Evolutionary conservation across 2,329 filamentous ascomycete genomes (phyloP).

Genomic region (Lanzia echinophila): DNA sequence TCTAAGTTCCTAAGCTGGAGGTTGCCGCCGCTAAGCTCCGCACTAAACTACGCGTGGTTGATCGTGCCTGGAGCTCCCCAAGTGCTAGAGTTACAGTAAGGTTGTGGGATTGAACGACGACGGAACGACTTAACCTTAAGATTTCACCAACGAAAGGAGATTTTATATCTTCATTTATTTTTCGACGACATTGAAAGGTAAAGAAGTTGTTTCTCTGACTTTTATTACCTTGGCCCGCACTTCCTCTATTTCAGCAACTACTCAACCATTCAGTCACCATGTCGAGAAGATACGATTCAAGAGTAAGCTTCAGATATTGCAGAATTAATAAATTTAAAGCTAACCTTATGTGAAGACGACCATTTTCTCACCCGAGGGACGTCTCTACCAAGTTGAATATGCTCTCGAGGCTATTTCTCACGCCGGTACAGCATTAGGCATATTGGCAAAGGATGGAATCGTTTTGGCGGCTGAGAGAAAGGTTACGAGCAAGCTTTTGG

Average conservation of each 20-base stretch:
- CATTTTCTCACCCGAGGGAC: constrained; percentile 98
- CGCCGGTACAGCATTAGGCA: constrained; percentile 92
- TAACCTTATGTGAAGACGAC: constrained; percentile 61
- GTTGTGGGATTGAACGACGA: constrained; percentile 10
- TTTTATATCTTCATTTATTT: constrained; percentile 2
- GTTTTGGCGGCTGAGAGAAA: constrained; percentile 97
- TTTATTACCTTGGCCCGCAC: not conserved
- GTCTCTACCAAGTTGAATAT: constrained; percentile 99
- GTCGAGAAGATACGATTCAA: constrained; percentile 96
- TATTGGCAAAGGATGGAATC: constrained; percentile 96
- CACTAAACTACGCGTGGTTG: constrained; percentile 15
- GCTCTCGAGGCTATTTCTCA: constrained; percentile 98
- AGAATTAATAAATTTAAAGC: constrained; percentile 7
- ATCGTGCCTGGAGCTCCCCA: constrained; percentile 25
- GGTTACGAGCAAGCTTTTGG: constrained; percentile 96
- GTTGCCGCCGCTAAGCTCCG: constrained; percentile 7
- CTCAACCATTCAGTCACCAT: constrained; percentile 42
- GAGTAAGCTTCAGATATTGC: constrained; percentile 52
- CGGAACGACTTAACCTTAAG: constrained; percentile 6
- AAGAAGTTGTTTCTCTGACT: not conserved
- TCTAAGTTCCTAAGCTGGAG: not conserved
- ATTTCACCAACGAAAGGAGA: constrained; percentile 7
- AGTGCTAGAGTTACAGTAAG: not conserved
- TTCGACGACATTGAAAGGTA: constrained; percentile 1
- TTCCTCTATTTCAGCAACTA: not conserved